A percentile compares a stretch with the other conserved stretches of the same genome.
Conservation (phyloP, 495 filamentous ascomycete species). For the Penicillium desertorum region DNA sequence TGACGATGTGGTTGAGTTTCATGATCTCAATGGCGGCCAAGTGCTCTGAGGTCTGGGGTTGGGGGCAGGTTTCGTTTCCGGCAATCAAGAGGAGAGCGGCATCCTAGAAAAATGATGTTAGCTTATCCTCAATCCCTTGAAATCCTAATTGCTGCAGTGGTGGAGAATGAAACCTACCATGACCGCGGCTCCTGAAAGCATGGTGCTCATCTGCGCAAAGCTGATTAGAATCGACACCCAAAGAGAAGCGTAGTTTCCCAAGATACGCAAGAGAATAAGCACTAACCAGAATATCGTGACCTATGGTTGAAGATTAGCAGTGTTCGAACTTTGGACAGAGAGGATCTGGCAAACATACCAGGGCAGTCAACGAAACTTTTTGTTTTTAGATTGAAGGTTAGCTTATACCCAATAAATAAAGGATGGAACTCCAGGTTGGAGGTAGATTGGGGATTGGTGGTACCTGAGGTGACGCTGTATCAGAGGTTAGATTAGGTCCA, state of each 20-base stretch:
- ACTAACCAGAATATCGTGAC: conserved; percentile 89
- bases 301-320: conserved; percentile 8
- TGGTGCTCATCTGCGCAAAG: conserved; percentile 77
- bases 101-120: conserved; percentile 46
- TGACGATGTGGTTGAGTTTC: conserved; percentile 98
- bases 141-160: too few species aligned
- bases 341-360: conserved; percentile 30
- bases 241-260: not conserved
- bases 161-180: conserved; percentile 51
- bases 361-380: conserved; percentile 88
- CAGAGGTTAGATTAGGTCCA: conserved; percentile 7
- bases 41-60: conserved; percentile 99
- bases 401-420: not conserved
- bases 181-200: conserved; percentile 98
- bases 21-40: conserved; percentile 98
- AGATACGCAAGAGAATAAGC: not conserved
- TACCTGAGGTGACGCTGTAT: conserved; percentile 38
- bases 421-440: not conserved
- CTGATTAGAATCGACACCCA: conserved; percentile 9
- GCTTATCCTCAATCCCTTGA: not conserved
- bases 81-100: conserved; percentile 94
- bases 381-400: conserved; percentile 1
- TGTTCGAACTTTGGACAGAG: not conserved
- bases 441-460: not conserved
- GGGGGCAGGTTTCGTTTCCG: conserved; percentile 97